Evolutionary conservation across 495 filamentous ascomycete genomes (phyloP).

Genomic region (Thermochaetoides thermophila): DNA sequence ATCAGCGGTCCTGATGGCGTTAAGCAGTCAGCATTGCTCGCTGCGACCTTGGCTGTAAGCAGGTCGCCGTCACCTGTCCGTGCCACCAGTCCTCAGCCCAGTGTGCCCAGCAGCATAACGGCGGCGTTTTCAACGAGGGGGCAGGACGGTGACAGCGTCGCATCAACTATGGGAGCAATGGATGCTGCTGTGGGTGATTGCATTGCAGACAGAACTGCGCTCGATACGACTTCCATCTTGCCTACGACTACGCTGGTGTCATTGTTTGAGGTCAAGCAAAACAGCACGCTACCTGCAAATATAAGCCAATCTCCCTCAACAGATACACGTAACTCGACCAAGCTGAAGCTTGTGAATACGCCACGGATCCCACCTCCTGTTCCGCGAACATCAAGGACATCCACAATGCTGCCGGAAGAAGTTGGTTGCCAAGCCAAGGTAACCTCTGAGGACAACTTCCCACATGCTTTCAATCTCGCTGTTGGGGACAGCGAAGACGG

Average conservation of each 20-base stretch:
- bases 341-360: conserved; percentile 8
- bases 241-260: conserved; percentile 44
- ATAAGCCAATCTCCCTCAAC: too few species aligned
- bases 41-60: conserved; percentile 41
- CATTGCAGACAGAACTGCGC: conserved; percentile 5
- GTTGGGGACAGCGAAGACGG: too few species aligned
- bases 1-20: too few species aligned
- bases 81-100: conserved; percentile 15
- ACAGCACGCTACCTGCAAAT: too few species aligned
- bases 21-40: conserved; percentile 22
- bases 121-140: conserved; percentile 12
- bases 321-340: too few species aligned
- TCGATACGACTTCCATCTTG: conserved; percentile 39
- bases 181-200: conserved; percentile 13
- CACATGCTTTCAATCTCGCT: too few species aligned
- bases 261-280: conserved; percentile 39
- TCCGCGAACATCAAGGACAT: conserved; percentile 1
- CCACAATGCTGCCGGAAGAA: too few species aligned
- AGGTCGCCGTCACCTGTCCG: conserved; percentile 25
- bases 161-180: conserved; percentile 13
- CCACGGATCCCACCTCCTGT: conserved; percentile 11
- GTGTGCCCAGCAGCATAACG: too few species aligned
- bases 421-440: too few species aligned
- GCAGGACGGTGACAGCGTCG: conserved; percentile 12
- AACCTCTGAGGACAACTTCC: too few species aligned